Evolutionary conservation across 2,329 filamentous ascomycete genomes (phyloP).

Genomic region (Verticillium nubilum): DNA sequence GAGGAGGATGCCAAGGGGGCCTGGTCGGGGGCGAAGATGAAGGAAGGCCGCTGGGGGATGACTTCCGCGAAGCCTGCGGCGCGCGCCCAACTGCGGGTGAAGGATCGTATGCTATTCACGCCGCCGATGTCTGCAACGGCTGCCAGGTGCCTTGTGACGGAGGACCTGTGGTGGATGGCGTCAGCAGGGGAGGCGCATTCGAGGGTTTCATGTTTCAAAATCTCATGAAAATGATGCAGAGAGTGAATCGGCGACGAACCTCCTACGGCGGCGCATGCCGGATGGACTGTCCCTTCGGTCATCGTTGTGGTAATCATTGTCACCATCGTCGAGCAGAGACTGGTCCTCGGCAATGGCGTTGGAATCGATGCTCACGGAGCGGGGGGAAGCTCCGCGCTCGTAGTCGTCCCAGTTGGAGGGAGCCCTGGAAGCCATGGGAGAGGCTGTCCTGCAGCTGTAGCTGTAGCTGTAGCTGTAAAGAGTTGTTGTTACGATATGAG

Average conservation of each 20-base stretch:
- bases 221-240: not conserved
- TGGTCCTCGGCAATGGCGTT: conserved; percentile 38
- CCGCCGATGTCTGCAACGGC: conserved; percentile 70
- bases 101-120: conserved; percentile 90
- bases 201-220: no score
- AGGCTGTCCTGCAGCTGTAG: not conserved
- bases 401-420: conserved; percentile 42
- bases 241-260: conserved; percentile 15
- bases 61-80: conserved; percentile 86
- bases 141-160: conserved; percentile 50
- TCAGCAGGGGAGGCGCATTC: conserved; percentile 1
- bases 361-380: conserved; percentile 34
- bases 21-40: conserved; percentile 59
- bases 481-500: not conserved
- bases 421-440: conserved; percentile 22
- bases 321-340: conserved; percentile 36
- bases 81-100: conserved; percentile 86
- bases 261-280: conserved; percentile 14
- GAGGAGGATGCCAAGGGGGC: conserved; percentile 30
- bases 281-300: conserved; percentile 13
- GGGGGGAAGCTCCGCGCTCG: conserved; percentile 33
- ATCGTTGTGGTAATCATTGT: conserved; percentile 23
- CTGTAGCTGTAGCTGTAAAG: not conserved
- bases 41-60: conserved; percentile 71
- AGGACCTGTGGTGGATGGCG: conserved; percentile 38